These are phyloP conservation scores for Arbutus unedo DNA, from an alignment of 148 eudicot species.

Conservation along the genomic window DNA sequence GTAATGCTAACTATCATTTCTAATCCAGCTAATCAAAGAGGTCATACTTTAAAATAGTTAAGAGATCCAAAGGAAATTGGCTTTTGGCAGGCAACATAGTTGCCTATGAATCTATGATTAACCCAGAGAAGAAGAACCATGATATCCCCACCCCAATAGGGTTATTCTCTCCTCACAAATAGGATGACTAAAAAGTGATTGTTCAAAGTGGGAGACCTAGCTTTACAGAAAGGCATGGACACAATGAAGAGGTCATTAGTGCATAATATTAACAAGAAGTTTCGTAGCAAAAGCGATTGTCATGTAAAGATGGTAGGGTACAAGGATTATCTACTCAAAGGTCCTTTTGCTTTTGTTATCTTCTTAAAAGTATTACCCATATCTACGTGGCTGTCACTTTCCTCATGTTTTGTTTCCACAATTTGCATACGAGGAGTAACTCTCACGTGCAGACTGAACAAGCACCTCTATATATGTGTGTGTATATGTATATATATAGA, in stretches of 20 bases:
- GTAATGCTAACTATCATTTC: neutral
- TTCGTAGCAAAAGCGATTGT: slow-evolving; percentile 25
- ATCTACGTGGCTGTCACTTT: slow-evolving; percentile 27
- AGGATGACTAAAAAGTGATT: slow-evolving; percentile 17
- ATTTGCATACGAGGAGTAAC: neutral
- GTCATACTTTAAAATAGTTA: neutral
- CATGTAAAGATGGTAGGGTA: slow-evolving; percentile 25
- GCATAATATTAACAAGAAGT: slow-evolving; percentile 20
- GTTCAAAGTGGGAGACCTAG: slow-evolving; percentile 26
- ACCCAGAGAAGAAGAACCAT: slow-evolving; percentile 21
- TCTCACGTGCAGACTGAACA: slow-evolving; percentile 4
- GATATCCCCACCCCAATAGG: slow-evolving; percentile 25
- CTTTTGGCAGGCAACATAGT: neutral
- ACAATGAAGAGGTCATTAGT: slow-evolving; percentile 11
- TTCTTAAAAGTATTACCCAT: slow-evolving; percentile 23
- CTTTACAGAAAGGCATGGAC: slow-evolving; percentile 23
- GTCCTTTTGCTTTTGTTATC: slow-evolving; percentile 27
- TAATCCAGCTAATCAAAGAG: neutral
- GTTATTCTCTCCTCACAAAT: neutral
- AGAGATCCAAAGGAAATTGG: neutral
- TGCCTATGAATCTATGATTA: neutral
- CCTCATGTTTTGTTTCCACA: slow-evolving; percentile 16
- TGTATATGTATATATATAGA: no score
- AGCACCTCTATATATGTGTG: neutral
- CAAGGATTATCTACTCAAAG: slow-evolving; percentile 34